Percentiles rank a stretch among this genome's conserved stretches.
These are phyloP conservation scores for Globisporangium middletonii DNA, from an alignment of 352 stramenopile genomes.

Conservation along the genomic window DNA sequence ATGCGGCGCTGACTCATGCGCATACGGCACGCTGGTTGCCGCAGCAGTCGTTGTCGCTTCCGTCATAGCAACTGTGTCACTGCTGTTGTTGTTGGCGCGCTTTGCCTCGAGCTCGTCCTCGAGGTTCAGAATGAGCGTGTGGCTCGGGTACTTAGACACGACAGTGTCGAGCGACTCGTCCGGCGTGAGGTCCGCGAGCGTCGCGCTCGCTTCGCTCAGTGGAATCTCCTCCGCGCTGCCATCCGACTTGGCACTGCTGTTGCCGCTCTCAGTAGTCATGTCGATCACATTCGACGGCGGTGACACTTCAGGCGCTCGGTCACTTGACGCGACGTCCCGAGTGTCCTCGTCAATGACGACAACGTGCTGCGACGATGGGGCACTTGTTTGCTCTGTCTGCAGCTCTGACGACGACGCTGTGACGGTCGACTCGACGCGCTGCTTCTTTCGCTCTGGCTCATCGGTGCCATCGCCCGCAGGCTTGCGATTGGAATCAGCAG, in stretches of 20 bases:
- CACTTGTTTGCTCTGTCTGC: not conserved
- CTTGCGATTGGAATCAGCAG: too few relatives aligned
- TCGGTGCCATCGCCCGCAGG: conserved; percentile 11
- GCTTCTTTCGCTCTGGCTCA: conserved; percentile 34
- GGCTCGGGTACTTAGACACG: conserved; percentile 6
- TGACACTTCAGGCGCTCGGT: too few relatives aligned
- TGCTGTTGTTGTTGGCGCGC: not conserved
- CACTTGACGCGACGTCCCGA: too few relatives aligned
- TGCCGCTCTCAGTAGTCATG: not conserved
- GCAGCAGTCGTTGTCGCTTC: not conserved
- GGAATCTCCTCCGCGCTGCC: conserved; percentile 8
- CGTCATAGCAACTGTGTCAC: not conserved
- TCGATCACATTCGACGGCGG: not conserved
- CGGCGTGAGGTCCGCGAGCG: conserved; percentile 10
- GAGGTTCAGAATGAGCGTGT: conserved; percentile 5
- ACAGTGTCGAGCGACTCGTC: conserved; percentile 3
- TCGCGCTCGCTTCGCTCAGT: conserved; percentile 13
- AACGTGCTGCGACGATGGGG: not conserved
- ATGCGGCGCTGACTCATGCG: not conserved
- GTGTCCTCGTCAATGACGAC: too few relatives aligned
- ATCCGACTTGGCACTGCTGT: not conserved
- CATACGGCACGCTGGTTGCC: not conserved
- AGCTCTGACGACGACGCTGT: not conserved
- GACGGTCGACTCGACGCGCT: conserved; percentile 12
- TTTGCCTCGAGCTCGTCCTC: not conserved